Base-by-base conservation (phyloP, 2,329 filamentous ascomycete species). In the Fusarium nurragi region DNA sequence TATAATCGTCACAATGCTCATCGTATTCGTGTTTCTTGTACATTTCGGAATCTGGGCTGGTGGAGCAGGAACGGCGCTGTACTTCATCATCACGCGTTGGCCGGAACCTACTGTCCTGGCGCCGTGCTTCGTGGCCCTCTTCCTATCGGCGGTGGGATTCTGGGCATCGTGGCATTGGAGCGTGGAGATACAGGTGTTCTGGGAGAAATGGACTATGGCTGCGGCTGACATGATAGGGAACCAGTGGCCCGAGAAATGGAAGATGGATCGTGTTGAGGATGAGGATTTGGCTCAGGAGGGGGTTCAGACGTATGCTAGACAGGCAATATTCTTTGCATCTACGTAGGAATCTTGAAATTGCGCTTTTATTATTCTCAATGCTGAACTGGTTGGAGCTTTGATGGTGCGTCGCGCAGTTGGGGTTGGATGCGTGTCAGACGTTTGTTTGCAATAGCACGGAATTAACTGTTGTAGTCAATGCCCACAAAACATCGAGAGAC, bases 301-400 rank as follows among this genome's bases (percentile, higher is more conserved):
- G 0, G 50, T 65, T 4, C 46, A 44, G 19, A 63, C 63, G 23
- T 62, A 56, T 1, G 85, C 84, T 0, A 79, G 56, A 2, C 56
- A 60, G 16, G 46, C 34, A 4, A 60, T 60, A 0, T 60, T 60
- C 2, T 60, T 60, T 40, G 46, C 54, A 13, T 60, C 56, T 2
- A 37, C 30, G 5, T 60, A 32, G 40, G 8, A 13, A 11, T 14
- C 12, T 16, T 18, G 14, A 28, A 7, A 11, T 23, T 22, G 11
- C n/a, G 13, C 6, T 8, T 8, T 11, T 10, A 5, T 14, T 25
- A 9, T 6, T 30, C 25, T 26, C 13, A n/a, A n/a, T 26, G 11
- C 8, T 26, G 25, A 11, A 26, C 5, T 26, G 25, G 25, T 26
- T 3, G 25, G 4, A 2, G 25, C 25, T 26, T 26, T 26, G n/a